Base-by-base conservation (phyloP, 805 yeast genomes). In the Ogataea polymorpha region DNA sequence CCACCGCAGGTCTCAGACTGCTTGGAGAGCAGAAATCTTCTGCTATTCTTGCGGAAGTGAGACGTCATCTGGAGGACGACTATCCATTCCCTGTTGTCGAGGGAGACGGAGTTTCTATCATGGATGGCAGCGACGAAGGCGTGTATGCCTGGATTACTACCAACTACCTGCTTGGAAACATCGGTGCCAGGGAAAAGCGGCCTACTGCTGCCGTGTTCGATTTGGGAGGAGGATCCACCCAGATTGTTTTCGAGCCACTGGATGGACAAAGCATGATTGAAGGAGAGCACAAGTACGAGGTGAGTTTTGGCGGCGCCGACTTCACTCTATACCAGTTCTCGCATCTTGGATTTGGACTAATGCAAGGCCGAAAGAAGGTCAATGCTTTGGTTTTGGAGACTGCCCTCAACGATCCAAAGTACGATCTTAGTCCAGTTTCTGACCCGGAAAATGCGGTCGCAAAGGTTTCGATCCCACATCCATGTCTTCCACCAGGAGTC, bases 81-180 rank as follows among this genome's bases (percentile, higher is more conserved):
- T 93, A 80, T 63, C 99, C 99, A 41, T 93, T 93, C 70, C 84
- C 96, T 2, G 88, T 93, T 35, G 95, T 90, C 36, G 80, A 75
- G 9, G 87, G 81, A 35, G 86, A 88, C 44, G 98, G 97, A 48
- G 74, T 93, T 45, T 74, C 90, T 9, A 86, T 93, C 58, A 91
- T 93, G 98, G 89, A 85, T 45, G 99, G 99, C 51, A 82, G 80
- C 45, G 96, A 91, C 54, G 99, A 95, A 71, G 99, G 99, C 63
- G 97, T 93, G 7, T 93, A 80, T 59, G 99, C 99, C 1, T 93
- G 99, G 99, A 85, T 93, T 63, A 93, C 99, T 20, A 82, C 96
- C 37, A 93, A 93, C 68, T 93, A 82, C 63, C 70, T 93, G 50
- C 74, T 91, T 53, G 98, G 97, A 30, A 93, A 91, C 68, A 91